These are phyloP conservation scores for Kodamaea sagamina DNA, from an alignment of 805 yeast species.

Conservation along the genomic window DNA sequence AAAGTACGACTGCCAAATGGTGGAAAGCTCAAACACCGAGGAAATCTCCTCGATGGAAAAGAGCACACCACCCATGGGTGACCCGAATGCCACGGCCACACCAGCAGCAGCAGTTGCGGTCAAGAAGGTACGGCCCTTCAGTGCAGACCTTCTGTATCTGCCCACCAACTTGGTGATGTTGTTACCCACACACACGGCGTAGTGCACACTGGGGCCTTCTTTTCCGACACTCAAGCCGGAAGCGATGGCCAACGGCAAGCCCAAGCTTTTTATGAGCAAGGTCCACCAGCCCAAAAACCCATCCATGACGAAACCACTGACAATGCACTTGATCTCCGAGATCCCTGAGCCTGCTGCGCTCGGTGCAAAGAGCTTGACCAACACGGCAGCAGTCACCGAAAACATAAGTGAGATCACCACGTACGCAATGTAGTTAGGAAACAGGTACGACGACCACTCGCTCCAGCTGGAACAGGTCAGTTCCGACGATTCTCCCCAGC, in stretches of 20 bases:
- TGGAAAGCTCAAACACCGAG: conserved; percentile 66
- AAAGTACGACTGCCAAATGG: conserved; percentile 89
- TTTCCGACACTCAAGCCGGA: conserved; percentile 94
- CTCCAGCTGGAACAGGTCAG: conserved; percentile 65
- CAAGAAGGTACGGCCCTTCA: conserved; percentile 57
- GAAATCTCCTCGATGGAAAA: conserved; percentile 92
- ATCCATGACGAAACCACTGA: conserved; percentile 80
- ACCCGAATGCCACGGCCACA: conserved; percentile 96
- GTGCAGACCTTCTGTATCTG: conserved; percentile 47
- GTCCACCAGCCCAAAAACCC: conserved; percentile 78
- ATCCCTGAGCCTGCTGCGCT: conserved; percentile 97
- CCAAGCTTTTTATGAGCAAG: conserved; percentile 69
- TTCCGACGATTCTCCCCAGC: conserved; percentile 49
- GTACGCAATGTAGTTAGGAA: conserved; percentile 58
- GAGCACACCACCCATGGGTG: conserved; percentile 95
- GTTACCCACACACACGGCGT: conserved; percentile 95
- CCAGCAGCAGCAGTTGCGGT: conserved; percentile 97
- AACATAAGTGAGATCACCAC: conserved; percentile 59
- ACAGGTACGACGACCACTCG: conserved; percentile 52
- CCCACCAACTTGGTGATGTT: conserved; percentile 60
- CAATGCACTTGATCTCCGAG: conserved; percentile 92
- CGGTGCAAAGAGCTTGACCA: conserved; percentile 77
- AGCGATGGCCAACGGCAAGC: conserved; percentile 87
- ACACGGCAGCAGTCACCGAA: conserved; percentile 62
- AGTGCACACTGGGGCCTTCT: conserved; percentile 98